Conservation (phyloP, 306 rosid genomes). For the Quercus bicolor region DNA sequence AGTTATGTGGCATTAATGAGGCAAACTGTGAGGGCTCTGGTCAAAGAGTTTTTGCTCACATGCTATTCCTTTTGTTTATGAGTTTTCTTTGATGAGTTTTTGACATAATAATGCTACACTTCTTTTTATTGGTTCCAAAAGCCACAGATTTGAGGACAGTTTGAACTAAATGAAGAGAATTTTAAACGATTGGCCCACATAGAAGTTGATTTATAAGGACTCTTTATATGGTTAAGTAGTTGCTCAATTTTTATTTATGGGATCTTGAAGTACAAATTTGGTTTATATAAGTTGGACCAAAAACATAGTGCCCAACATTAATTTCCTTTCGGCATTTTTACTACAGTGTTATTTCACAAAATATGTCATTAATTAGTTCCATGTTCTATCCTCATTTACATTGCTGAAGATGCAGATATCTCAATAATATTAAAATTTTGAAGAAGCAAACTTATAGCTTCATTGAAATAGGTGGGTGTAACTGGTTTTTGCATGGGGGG, state of each 20-base stretch:
- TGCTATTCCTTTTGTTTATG: neutral
- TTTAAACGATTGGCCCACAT: neutral
- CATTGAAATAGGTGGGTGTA: constrained; percentile 69
- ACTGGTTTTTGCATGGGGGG: constrained; percentile 99
- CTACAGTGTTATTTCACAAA: neutral
- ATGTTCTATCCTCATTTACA: neutral
- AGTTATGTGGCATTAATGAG: neutral
- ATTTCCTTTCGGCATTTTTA: neutral
- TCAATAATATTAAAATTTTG: neutral
- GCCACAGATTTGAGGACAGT: neutral
- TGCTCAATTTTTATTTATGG: neutral
- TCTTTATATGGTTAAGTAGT: neutral
- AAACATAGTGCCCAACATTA: neutral
- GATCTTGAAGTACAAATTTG: neutral
- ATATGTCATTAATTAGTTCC: neutral
- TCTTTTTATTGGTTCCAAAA: neutral
- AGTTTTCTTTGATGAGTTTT: neutral
- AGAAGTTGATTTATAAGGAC: neutral
- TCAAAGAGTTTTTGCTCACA: neutral
- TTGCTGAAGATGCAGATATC: neutral
- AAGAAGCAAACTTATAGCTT: constrained; percentile 10
- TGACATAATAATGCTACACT: neutral
- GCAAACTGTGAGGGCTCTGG: neutral
- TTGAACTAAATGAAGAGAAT: neutral
- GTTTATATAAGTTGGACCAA: neutral